These are phyloP conservation scores for Obelidium mucronatum DNA, from an alignment of 192 early-diverging fungal genomes.

Conservation along the genomic window DNA sequence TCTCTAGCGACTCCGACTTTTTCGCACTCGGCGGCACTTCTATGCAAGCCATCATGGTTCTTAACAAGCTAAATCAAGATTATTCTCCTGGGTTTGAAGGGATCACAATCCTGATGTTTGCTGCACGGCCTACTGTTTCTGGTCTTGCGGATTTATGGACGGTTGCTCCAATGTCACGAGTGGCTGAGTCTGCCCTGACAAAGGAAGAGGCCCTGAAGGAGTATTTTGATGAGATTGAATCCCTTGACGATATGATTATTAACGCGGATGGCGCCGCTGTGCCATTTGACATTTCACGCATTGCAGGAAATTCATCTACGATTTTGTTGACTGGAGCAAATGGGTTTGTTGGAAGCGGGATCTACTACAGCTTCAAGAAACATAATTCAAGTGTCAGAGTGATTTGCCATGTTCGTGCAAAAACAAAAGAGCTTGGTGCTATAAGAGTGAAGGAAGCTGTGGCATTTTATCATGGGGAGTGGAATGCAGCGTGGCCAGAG, in stretches of 20 bases:
- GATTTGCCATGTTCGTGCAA: conserved; percentile 87
- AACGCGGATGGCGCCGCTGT: conserved; percentile 7
- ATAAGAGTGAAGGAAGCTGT: conserved; percentile 76
- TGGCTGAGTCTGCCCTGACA: not conserved
- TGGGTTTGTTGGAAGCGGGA: conserved; percentile 97
- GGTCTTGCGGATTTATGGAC: conserved; percentile 81
- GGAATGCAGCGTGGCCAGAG: conserved; percentile 73
- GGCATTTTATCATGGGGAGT: conserved; percentile 75
- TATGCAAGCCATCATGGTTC: conserved; percentile 92
- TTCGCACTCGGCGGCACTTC: conserved; percentile 99
- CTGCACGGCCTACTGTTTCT: conserved; percentile 82
- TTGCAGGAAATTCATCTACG: conserved; percentile 34
- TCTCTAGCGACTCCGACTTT: conserved; percentile 85
- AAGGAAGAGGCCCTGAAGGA: conserved; percentile 58
- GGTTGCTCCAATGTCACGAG: conserved; percentile 6
- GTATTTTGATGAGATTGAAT: conserved; percentile 85
- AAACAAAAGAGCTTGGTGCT: conserved; percentile 61
- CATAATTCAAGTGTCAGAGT: conserved; percentile 67
- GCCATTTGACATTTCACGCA: conserved; percentile 37
- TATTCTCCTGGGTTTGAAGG: conserved; percentile 76
- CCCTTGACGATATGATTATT: conserved; percentile 55
- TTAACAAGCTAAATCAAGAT: conserved; percentile 74
- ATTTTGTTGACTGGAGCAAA: conserved; percentile 88
- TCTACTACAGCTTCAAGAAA: conserved; percentile 74
- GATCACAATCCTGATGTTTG: conserved; percentile 89